Conservation (phyloP, 345 rosid species). For the Leavenworthia alabamica region DNA sequence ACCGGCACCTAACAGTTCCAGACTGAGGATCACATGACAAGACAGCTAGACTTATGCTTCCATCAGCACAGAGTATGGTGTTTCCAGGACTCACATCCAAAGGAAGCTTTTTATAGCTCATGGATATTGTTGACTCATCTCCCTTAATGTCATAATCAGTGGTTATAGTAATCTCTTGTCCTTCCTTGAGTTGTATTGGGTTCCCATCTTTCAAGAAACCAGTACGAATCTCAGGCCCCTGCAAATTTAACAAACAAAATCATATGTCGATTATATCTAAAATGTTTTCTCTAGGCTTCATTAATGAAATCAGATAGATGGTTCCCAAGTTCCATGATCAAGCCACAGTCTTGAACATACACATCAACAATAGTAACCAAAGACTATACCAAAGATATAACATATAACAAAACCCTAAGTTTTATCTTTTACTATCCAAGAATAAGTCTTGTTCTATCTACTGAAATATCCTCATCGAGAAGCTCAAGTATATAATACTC, state of each 20-base stretch:
- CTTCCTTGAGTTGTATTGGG: slow-evolving; percentile 54
- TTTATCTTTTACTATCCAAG: not conserved
- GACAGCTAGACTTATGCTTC: slow-evolving; percentile 69
- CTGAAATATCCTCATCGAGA: not conserved
- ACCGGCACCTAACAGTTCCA: slow-evolving; percentile 82
- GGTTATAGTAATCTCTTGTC: slow-evolving; percentile 55
- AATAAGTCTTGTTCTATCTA: not conserved
- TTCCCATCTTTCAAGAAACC: slow-evolving; percentile 62
- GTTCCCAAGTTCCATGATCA: not conserved
- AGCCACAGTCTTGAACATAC: not conserved
- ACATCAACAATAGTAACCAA: not conserved
- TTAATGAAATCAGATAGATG: not conserved
- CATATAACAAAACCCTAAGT: not conserved
- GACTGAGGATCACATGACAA: slow-evolving; percentile 57
- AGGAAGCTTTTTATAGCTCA: slow-evolving; percentile 88
- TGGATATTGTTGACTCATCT: slow-evolving; percentile 54
- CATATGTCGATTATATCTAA: not conserved
- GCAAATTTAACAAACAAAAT: not conserved
- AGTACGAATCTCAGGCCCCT: slow-evolving; percentile 77
- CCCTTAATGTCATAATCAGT: slow-evolving; percentile 79
- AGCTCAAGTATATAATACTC: not conserved
- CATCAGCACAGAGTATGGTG: slow-evolving; percentile 76
- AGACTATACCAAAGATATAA: not conserved
- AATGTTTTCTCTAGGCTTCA: not conserved
- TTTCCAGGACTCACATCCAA: slow-evolving; percentile 70